A percentile compares a stretch with the other conserved stretches of the same genome.
phyloP scores from a whole-genome alignment of 495 filamentous ascomycete genomes.

The Oidiodendron maius region DNA sequence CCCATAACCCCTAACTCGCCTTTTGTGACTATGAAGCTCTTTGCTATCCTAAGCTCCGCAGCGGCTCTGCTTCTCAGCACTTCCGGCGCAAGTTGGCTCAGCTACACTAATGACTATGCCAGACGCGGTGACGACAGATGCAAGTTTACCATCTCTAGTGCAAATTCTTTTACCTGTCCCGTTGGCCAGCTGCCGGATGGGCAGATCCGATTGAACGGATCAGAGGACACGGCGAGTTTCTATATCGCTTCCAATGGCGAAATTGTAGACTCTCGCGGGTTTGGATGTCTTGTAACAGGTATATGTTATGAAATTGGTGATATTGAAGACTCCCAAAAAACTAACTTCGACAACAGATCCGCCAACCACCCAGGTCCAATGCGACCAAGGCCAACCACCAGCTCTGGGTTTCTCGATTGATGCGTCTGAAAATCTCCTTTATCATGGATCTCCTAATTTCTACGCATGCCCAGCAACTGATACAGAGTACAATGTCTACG shows the following conservation, averaged over 20 bases:
- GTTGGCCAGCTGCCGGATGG: conserved; percentile 50
- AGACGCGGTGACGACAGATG: no score
- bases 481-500: conserved; percentile 47
- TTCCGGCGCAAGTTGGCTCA: no score
- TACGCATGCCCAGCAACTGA: conserved; percentile 49
- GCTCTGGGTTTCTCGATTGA: conserved; percentile 42
- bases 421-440: conserved; percentile 41
- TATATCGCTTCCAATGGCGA: conserved; percentile 41
- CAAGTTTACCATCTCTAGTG: no score
- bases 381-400: conserved; percentile 46
- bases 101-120: no score
- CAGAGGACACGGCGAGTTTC: conserved; percentile 30
- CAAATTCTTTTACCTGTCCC: no score
- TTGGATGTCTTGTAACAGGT: conserved; percentile 56
- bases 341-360: no score
- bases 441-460: conserved; percentile 38
- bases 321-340: no score
- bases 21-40: no score
- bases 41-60: no score
- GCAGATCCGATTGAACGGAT: conserved; percentile 46
- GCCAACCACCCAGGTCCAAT: conserved; percentile 57
- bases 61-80: no score
- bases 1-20: no score
- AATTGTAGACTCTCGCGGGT: conserved; percentile 46
- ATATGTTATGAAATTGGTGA: no score